Evolutionary conservation across 768 basidiomycete genomes (phyloP).

Genomic region (Amanita rimosa): DNA sequence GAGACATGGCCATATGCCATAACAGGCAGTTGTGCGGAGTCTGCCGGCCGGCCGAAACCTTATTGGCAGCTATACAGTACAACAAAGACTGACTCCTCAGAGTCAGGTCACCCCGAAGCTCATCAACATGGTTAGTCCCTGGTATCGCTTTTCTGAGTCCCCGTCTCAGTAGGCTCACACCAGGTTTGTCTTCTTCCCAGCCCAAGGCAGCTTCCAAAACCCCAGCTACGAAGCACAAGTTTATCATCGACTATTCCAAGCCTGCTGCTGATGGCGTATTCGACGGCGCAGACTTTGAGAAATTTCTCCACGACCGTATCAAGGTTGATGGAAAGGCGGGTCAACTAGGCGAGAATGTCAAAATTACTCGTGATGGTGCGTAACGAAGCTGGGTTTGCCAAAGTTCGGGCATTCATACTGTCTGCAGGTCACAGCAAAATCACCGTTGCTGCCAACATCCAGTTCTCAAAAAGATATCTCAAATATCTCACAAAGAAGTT

Average conservation of each 20-base stretch:
- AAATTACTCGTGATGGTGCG: slow-evolving; percentile 76
- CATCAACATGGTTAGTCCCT: slow-evolving; percentile 62
- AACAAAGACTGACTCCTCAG: too few species aligned
- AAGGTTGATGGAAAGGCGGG: slow-evolving; percentile 91
- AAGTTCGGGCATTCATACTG: neutral
- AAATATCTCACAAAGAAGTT: slow-evolving; percentile 99
- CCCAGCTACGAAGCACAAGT: slow-evolving; percentile 54
- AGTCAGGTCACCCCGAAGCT: slow-evolving; percentile 9
- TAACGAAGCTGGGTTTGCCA: neutral
- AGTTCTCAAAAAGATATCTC: slow-evolving; percentile 94
- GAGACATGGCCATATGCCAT: slow-evolving; percentile 8
- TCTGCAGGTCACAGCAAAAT: slow-evolving; percentile 64
- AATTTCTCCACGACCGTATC: slow-evolving; percentile 89
- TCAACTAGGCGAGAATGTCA: slow-evolving; percentile 83
- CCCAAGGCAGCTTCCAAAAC: slow-evolving; percentile 49
- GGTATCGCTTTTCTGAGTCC: slow-evolving; percentile 80
- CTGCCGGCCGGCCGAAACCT: slow-evolving; percentile 21
- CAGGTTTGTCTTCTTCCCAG: slow-evolving; percentile 31
- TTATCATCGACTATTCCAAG: slow-evolving; percentile 77
- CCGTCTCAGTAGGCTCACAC: slow-evolving; percentile 86
- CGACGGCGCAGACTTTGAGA: slow-evolving; percentile 56
- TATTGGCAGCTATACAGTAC: slow-evolving; percentile 44
- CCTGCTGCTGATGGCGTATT: slow-evolving; percentile 56
- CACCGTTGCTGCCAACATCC: slow-evolving; percentile 74
- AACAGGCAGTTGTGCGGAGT: neutral